Evolutionary conservation across 2,329 filamentous ascomycete genomes (phyloP).

Genomic region (Hymenoscyphus fraxineus): DNA sequence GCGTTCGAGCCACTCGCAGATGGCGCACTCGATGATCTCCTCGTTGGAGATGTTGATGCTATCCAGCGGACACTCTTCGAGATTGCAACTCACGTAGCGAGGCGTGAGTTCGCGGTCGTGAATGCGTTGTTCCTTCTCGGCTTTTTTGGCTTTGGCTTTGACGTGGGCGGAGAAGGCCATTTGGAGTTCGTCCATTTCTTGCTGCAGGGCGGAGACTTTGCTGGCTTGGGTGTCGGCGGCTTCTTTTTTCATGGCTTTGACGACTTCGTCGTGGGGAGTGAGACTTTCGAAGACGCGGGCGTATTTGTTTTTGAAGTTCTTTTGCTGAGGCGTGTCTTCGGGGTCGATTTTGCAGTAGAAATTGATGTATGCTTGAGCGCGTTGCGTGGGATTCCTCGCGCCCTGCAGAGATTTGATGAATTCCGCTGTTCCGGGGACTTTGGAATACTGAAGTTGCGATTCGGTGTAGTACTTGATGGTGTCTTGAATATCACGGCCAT

Average conservation of each 20-base stretch:
- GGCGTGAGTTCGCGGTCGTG: conserved; percentile 19
- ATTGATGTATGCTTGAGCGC: conserved; percentile 25
- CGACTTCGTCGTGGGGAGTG: conserved; percentile 26
- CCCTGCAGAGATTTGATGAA: conserved; percentile 21
- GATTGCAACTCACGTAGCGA: conserved; percentile 21
- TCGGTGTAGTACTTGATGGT: conserved; percentile 21
- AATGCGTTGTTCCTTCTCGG: conserved; percentile 23
- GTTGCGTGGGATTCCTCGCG: conserved; percentile 23
- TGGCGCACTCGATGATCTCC: conserved; percentile 28
- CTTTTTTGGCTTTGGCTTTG: conserved; percentile 30
- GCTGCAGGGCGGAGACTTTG: conserved; percentile 20
- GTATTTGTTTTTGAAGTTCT: conserved; percentile 33
- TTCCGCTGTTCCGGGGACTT: conserved; percentile 12
- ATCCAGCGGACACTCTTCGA: conserved; percentile 24
- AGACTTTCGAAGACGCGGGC: conserved; percentile 28
- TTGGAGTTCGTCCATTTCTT: conserved; percentile 26
- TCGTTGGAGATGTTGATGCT: conserved; percentile 22
- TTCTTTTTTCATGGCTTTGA: conserved; percentile 29
- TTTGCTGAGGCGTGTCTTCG: conserved; percentile 23
- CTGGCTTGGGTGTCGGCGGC: conserved; percentile 19
- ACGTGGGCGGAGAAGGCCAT: conserved; percentile 31
- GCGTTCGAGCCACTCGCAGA: conserved; percentile 31
- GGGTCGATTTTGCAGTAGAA: conserved; percentile 28
- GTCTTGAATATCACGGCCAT: conserved; percentile 13
- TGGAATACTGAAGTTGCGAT: conserved; percentile 8